Conservation (phyloP, 345 rosid species). For the Balakata baccata region DNA sequence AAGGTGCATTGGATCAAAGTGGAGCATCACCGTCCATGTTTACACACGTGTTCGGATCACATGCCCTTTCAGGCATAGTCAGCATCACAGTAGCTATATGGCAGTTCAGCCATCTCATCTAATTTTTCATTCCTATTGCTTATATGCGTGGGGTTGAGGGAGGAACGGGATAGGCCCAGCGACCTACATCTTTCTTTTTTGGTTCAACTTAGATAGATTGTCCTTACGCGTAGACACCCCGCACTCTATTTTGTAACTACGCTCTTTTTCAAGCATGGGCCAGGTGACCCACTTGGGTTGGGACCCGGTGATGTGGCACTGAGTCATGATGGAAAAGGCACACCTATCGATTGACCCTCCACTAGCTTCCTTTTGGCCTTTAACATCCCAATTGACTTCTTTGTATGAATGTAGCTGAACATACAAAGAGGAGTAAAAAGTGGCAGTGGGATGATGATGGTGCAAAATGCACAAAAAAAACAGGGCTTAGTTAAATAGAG, state of each 20-base stretch:
- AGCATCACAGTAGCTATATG: slow-evolving; percentile 38
- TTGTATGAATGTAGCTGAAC: background rate
- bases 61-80: slow-evolving; percentile 18
- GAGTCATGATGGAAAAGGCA: slow-evolving; percentile 33
- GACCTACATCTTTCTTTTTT: too few species aligned
- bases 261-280: slow-evolving; percentile 15
- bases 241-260: too few species aligned
- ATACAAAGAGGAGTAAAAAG: background rate
- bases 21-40: slow-evolving; percentile 28
- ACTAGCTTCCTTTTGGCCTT: background rate
- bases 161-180: background rate
- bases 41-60: slow-evolving; percentile 21
- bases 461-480: background rate
- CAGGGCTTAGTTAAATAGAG: background rate
- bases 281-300: slow-evolving; percentile 11
- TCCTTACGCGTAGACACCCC: too few species aligned
- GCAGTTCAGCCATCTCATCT: slow-evolving; percentile 42
- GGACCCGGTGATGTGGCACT: slow-evolving; percentile 31
- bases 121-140: slow-evolving; percentile 13
- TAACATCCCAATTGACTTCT: background rate
- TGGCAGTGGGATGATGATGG: background rate
- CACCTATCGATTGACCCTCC: slow-evolving; percentile 11
- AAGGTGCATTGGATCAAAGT: slow-evolving; percentile 52
- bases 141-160: too few species aligned
- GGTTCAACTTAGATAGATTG: slow-evolving; percentile 11